Conservation (phyloP, 83 land plant species). For the Isoetes engelmannii region DNA sequence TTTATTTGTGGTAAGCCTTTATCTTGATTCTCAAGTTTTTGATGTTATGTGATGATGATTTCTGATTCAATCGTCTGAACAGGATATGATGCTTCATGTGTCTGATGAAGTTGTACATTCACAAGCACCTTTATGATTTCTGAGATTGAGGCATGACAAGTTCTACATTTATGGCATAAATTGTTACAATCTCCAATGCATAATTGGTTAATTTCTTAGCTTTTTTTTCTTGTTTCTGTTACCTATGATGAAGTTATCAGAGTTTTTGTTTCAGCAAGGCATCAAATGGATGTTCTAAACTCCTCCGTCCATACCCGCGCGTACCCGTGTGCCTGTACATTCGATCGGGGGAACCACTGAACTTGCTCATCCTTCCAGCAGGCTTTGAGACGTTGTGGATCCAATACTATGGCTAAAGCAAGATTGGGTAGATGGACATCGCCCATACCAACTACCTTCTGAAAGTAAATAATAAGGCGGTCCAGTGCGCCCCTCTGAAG, state of each 20-base stretch:
- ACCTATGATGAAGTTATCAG: background rate
- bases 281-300: background rate
- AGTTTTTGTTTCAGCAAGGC: background rate
- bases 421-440: too few relatives aligned
- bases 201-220: background rate
- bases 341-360: too few relatives aligned
- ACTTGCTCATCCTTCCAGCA: too few relatives aligned
- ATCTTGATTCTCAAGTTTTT: background rate
- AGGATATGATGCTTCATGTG: conserved; percentile 31
- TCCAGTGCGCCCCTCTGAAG: too few relatives aligned
- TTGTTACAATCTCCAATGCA: background rate
- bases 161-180: background rate
- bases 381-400: too few relatives aligned
- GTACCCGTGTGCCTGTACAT: too few relatives aligned
- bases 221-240: background rate
- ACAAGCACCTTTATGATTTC: conserved; percentile 24
- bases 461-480: too few relatives aligned
- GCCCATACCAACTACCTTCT: too few relatives aligned
- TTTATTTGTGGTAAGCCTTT: conserved; percentile 30
- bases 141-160: conserved; percentile 17
- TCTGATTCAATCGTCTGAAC: background rate
- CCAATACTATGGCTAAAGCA: too few relatives aligned
- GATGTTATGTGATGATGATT: too few relatives aligned
- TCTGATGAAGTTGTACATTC: conserved; percentile 26
- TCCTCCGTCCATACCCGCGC: too few relatives aligned